phyloP scores from a whole-genome alignment of 2,329 filamentous ascomycete species.

The Neurospora sp. region DNA sequence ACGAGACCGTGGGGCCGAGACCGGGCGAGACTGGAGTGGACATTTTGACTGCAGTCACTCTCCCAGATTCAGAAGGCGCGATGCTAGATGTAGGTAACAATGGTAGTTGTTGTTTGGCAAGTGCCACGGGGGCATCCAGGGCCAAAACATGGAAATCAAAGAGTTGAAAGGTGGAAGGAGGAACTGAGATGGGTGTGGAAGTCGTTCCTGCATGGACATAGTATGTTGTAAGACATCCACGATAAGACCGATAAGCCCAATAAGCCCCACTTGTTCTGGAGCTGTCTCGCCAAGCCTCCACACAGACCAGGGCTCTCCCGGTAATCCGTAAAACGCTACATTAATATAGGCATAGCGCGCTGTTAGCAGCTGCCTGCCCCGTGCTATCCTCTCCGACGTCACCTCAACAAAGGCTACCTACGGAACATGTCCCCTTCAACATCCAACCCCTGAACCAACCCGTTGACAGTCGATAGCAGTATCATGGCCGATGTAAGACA shows the following conservation, averaged over 20 bases:
- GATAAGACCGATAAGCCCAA: background rate
- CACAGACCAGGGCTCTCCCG: background rate
- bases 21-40: background rate
- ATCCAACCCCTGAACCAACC: background rate
- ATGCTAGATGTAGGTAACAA: background rate
- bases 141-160: too few species aligned
- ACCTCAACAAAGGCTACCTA: background rate
- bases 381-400: background rate
- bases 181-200: background rate
- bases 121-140: background rate
- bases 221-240: background rate
- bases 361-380: background rate
- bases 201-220: background rate
- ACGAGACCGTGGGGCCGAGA: background rate
- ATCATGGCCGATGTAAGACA: constrained; percentile 17
- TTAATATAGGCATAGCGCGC: background rate
- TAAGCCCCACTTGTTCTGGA: background rate
- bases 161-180: background rate
- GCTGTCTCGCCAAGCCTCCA: background rate
- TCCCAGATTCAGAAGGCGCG: background rate
- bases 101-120: background rate
- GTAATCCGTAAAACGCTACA: background rate
- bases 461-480: background rate
- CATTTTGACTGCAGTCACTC: background rate
- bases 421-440: background rate